Base-by-base conservation (phyloP, 495 filamentous ascomycete species). In the Bombardia bombarda region DNA sequence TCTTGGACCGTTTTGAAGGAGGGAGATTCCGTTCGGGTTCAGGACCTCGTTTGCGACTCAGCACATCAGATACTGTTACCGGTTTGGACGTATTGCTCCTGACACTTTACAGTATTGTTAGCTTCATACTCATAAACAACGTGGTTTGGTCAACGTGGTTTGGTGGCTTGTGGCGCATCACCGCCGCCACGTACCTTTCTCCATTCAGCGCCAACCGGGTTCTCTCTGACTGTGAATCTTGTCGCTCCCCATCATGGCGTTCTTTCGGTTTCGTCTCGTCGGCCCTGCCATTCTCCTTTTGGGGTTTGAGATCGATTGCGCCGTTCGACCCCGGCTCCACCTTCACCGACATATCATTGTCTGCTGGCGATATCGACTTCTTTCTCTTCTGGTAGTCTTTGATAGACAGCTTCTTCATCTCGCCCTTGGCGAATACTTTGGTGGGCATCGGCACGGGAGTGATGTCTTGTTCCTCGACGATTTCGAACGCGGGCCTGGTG, bases 381-480 rank as follows among this genome's bases (percentile, higher is more conserved):
- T 58, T 67, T 28, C 58, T 66, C 33, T 63, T 72, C 46, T 65
- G 62, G 23, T 69, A 71, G 51, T 72, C 70, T 49, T 64, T 65
- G 40, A 72, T 51, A 21, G 68, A 66, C 26, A 74, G 35, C 50
- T 70, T 73, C 35, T 63, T 72, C 14, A 55, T 53, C 45, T 69
- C 70, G 45, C 52, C 55, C 17, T 52, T 51, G 38, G 53, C 53
- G 45, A 56, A 47, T 12, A 50, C 42, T 42, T 57, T 57, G 39
- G 42, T 32, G 22, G 44, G 42, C 45, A 51, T 41, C 23, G 55
- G 54, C 36, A 50, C 46, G 8, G 51, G 47, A 8, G 50, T 45
- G 7, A 42, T 47, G 12, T 52, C 53, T 17, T 51, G 50, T n/a
- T 72, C 67, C 24, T 70, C 63, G 36, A 53, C 48, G 20, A 72